phyloP scores from a whole-genome alignment of 2,329 filamentous ascomycete species.

The Pseudofabraea citricarpa region DNA sequence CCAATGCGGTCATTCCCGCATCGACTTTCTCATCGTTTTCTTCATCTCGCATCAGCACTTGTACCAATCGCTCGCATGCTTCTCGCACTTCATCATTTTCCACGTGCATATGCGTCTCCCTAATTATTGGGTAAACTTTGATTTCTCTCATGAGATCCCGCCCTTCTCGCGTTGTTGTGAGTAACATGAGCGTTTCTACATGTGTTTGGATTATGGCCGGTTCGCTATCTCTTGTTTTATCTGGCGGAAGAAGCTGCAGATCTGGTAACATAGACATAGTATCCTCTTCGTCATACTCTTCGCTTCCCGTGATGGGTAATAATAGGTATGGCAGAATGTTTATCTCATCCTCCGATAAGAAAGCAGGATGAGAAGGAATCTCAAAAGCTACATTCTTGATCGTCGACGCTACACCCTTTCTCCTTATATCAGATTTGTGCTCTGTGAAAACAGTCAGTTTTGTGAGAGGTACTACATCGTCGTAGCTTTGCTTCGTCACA shows the following conservation, averaged over 20 bases:
- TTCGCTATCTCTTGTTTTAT: constrained; percentile 82
- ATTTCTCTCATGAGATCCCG: constrained; percentile 69
- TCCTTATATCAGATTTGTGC: constrained; percentile 74
- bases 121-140: constrained; percentile 83
- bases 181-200: constrained; percentile 78
- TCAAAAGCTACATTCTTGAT: constrained; percentile 95
- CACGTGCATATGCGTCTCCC: constrained; percentile 77
- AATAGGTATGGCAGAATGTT: constrained; percentile 86
- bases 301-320: constrained; percentile 79
- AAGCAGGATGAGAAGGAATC: constrained; percentile 62
- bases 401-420: constrained; percentile 91
- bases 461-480: constrained; percentile 78
- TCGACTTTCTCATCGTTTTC: constrained; percentile 23
- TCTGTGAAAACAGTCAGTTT: constrained; percentile 95
- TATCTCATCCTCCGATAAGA: constrained; percentile 67
- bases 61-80: constrained; percentile 82
- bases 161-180: constrained; percentile 73
- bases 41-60: constrained; percentile 43
- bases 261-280: constrained; percentile 83
- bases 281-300: constrained; percentile 86
- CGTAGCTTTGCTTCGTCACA: constrained; percentile 67
- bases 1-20: constrained; percentile 21
- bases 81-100: constrained; percentile 77
- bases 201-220: constrained; percentile 76
- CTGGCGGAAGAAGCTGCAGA: constrained; percentile 80